phyloP scores from a whole-genome alignment of 2,329 filamentous ascomycete species.

The Fusarium udum region DNA sequence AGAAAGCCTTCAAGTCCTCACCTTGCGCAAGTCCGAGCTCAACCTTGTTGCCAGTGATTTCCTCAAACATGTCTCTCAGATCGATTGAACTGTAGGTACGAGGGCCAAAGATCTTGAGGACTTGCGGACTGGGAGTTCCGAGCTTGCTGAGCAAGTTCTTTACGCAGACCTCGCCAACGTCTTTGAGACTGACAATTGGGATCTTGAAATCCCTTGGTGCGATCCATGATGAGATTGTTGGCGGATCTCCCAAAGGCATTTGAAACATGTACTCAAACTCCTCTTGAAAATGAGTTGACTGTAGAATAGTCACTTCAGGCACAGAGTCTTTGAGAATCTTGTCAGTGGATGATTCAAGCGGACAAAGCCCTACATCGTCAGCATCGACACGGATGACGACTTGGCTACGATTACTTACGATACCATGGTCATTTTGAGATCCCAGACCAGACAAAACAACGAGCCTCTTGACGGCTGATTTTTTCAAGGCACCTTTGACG shows the following conservation, averaged over 20 bases:
- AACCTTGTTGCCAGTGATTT: conserved; percentile 36
- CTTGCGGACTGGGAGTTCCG: not conserved
- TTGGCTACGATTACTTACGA: conserved; percentile 28
- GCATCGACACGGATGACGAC: accelerated
- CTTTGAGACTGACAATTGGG: conserved; percentile 46
- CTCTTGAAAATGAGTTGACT: conserved; percentile 35
- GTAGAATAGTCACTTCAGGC: conserved; percentile 33
- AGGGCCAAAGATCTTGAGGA: conserved; percentile 43
- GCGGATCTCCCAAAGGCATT: conserved; percentile 28
- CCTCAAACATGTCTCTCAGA: conserved; percentile 40
- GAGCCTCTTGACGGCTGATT: conserved; percentile 21
- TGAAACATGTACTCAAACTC: conserved; percentile 31
- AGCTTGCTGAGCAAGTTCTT: conserved; percentile 28
- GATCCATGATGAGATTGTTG: conserved; percentile 38
- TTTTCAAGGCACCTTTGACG: conserved; percentile 35
- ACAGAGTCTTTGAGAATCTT: conserved; percentile 16
- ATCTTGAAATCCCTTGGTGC: conserved; percentile 41
- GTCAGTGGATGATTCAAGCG: conserved; percentile 32
- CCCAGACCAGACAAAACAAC: conserved; percentile 44
- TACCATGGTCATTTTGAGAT: conserved; percentile 42
- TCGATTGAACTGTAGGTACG: conserved; percentile 42
- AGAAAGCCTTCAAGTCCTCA: conserved; percentile 38
- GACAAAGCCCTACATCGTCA: conserved; percentile 38
- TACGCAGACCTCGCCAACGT: conserved; percentile 42
- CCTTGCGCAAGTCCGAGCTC: conserved; percentile 32